phyloP scores from a whole-genome alignment of 306 rosid genomes.

The Begonia masoniana region DNA sequence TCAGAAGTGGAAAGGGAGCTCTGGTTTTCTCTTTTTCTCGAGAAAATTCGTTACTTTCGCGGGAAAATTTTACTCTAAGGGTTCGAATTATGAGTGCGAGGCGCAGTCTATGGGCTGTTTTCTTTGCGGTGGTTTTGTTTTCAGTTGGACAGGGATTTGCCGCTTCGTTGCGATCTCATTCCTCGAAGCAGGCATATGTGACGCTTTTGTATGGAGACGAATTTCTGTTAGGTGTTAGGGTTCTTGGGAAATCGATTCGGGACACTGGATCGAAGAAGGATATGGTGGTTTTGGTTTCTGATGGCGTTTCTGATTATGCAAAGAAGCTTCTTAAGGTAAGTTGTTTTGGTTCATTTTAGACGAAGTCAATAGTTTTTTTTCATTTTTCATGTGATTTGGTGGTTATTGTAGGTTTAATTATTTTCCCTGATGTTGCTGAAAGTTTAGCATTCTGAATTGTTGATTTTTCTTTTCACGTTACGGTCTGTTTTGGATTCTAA shows the following conservation, averaged over 20 bases:
- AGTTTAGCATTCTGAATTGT: no score
- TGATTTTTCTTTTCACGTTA: no score
- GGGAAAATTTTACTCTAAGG: background rate
- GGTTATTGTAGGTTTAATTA: no score
- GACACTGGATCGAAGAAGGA: slow-evolving; percentile 73
- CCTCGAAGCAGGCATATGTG: slow-evolving; percentile 58
- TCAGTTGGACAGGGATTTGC: slow-evolving; percentile 1
- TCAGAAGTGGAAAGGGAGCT: no score
- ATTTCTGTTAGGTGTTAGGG: slow-evolving; percentile 87
- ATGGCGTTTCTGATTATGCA: slow-evolving; percentile 87
- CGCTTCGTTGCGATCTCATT: slow-evolving; percentile 31
- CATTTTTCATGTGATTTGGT: no score
- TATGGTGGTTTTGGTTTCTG: slow-evolving; percentile 90
- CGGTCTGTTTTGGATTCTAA: no score
- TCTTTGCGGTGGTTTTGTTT: slow-evolving; percentile 3
- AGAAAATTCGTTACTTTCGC: background rate
- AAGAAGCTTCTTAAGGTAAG: slow-evolving; percentile 48
- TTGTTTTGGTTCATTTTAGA: no score
- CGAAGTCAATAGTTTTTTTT: no score
- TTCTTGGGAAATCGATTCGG: slow-evolving; percentile 85
- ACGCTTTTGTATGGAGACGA: slow-evolving; percentile 95
- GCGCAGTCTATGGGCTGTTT: background rate
- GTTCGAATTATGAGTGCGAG: background rate
- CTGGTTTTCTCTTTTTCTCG: background rate
- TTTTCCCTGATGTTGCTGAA: no score